Evolutionary conservation across 108 stramenopile species (phyloP).

Genomic region (Discostella pseudostelligera): DNA sequence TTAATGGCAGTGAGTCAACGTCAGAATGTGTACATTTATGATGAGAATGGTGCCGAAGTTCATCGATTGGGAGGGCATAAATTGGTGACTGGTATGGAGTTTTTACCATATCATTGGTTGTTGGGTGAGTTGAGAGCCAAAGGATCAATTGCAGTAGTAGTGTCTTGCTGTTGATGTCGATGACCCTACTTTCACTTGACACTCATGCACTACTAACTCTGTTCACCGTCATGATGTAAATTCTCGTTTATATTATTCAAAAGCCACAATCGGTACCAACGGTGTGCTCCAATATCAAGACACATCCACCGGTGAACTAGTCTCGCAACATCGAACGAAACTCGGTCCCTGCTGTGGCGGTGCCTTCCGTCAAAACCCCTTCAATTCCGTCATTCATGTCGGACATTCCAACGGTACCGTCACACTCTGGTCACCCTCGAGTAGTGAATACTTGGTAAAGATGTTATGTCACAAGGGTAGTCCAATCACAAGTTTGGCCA

Average conservation of each 20-base stretch:
- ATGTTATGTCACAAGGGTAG: constrained; percentile 89
- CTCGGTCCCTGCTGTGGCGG: constrained; percentile 61
- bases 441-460: constrained; percentile 80
- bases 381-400: constrained; percentile 87
- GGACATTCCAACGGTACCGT: constrained; percentile 98
- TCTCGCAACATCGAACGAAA: constrained; percentile 81
- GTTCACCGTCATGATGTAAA: no score
- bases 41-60: constrained; percentile 91
- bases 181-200: no score
- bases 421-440: constrained; percentile 95
- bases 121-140: constrained; percentile 44
- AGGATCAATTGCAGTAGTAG: background rate
- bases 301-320: constrained; percentile 91
- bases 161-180: background rate
- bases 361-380: constrained; percentile 90
- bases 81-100: constrained; percentile 84
- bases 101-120: constrained; percentile 97
- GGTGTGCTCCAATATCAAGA: constrained; percentile 94
- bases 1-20: constrained; percentile 94
- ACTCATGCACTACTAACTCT: no score
- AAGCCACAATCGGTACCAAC: constrained; percentile 74
- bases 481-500: constrained; percentile 78
- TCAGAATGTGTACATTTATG: constrained; percentile 97
- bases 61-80: constrained; percentile 85
- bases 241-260: background rate